phyloP scores from a whole-genome alignment of 2,329 filamentous ascomycete species.

The Penicillium brevicompactum region DNA sequence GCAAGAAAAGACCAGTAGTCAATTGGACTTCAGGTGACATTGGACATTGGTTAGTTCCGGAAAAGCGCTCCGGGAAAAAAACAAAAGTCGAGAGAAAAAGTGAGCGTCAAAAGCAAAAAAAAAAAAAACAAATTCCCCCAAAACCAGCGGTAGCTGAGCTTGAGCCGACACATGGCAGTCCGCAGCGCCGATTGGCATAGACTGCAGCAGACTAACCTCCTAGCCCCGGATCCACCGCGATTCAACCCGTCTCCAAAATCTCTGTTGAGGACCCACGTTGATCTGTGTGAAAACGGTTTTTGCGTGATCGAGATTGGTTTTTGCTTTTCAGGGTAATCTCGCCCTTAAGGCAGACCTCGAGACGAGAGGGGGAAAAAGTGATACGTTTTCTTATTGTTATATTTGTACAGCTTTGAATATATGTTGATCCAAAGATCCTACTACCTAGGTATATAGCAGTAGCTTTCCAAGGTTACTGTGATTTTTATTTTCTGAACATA shows the following conservation, averaged over 20 bases:
- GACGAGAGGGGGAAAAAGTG: too few species aligned
- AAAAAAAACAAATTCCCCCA: not conserved
- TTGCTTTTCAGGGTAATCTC: not conserved
- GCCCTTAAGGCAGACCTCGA: too few species aligned
- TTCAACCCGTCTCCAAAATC: conserved; percentile 4
- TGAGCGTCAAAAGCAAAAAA: conserved; percentile 7
- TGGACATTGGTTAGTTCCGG: not conserved
- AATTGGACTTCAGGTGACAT: not conserved
- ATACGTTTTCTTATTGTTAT: too few species aligned
- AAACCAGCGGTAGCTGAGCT: conserved; percentile 21
- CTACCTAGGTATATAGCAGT: too few species aligned
- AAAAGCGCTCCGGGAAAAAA: not conserved
- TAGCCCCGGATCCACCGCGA: conserved; percentile 19
- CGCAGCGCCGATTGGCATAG: conserved; percentile 19
- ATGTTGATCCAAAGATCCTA: too few species aligned
- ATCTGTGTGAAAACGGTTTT: conserved; percentile 3
- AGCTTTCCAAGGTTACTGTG: too few species aligned
- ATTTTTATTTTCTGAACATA: not conserved
- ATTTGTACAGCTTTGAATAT: too few species aligned
- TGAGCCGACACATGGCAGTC: conserved; percentile 18
- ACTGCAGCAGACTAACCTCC: conserved; percentile 16
- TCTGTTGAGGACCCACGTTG: conserved; percentile 1
- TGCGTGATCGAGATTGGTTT: not conserved
- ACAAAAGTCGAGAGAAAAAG: not conserved
- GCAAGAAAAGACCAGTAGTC: not conserved